phyloP scores from a whole-genome alignment of 805 yeast genomes.

The Vanderwaltozyma verrucispora region DNA sequence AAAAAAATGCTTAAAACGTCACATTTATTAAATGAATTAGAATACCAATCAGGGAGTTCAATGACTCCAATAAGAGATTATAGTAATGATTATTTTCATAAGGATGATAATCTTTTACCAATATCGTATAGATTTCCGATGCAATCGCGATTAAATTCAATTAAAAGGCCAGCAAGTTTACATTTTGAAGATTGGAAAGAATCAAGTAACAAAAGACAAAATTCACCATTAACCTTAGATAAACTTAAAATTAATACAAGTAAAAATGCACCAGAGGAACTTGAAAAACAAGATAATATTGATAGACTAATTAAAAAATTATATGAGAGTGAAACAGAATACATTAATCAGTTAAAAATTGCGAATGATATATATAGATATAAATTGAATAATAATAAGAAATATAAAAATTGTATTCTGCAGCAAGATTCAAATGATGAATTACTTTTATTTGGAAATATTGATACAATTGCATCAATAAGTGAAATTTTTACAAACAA shows the following conservation, averaged over 20 bases:
- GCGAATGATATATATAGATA: constrained; percentile 28
- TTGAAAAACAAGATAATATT: neutral
- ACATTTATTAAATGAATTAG: constrained; percentile 15
- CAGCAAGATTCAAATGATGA: constrained; percentile 25
- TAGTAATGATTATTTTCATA: constrained; percentile 22
- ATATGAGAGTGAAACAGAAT: constrained; percentile 28
- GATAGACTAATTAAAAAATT: constrained; percentile 15
- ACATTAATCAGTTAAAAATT: constrained; percentile 22
- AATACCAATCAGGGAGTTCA: constrained; percentile 14
- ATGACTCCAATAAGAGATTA: constrained; percentile 27
- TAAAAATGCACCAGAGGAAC: constrained; percentile 3
- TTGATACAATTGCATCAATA: constrained; percentile 31
- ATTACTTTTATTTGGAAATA: constrained; percentile 34
- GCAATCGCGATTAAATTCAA: neutral
- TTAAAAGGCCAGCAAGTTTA: constrained; percentile 19
- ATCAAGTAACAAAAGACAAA: constrained; percentile 22
- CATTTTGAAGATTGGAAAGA: constrained; percentile 11
- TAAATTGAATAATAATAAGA: constrained; percentile 22
- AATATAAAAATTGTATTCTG: constrained; percentile 26
- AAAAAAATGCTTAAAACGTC: constrained; percentile 24
- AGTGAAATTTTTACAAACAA: constrained; percentile 24
- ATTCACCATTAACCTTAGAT: constrained; percentile 28
- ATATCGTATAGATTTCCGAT: neutral
- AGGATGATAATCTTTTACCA: constrained; percentile 18
- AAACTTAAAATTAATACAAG: constrained; percentile 10